Conservation (phyloP, 768 basidiomycete genomes). For the Agrocybe chaxingu region DNA sequence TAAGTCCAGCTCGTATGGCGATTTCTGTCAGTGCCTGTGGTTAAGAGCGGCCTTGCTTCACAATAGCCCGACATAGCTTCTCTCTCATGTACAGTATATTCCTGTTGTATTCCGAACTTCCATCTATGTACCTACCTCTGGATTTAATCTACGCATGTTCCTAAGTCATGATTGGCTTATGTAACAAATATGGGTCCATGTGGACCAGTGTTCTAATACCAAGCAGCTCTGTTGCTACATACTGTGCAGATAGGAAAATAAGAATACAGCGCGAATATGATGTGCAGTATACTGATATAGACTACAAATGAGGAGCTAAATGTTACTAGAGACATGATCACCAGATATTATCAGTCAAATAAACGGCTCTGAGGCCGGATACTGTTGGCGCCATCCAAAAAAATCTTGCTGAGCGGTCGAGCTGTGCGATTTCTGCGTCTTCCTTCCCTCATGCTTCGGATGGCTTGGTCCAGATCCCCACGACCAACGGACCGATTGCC, state of each 20-base stretch:
- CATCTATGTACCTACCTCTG: too few species aligned
- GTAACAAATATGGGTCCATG: too few species aligned
- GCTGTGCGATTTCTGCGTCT: constrained; percentile 46
- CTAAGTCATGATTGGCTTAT: too few species aligned
- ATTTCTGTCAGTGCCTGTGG: constrained; percentile 14
- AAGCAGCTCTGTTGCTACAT: too few species aligned
- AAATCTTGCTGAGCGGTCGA: constrained; percentile 75
- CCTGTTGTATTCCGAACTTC: too few species aligned
- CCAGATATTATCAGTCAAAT: constrained; percentile 2
- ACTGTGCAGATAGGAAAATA: too few species aligned
- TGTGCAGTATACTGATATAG: background rate
- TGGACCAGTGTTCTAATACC: too few species aligned
- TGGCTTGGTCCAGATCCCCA: constrained; percentile 82
- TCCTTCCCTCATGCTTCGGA: constrained; percentile 75
- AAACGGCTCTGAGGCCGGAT: constrained; percentile 15
- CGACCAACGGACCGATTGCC: constrained; percentile 59
- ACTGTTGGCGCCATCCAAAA: constrained; percentile 54
- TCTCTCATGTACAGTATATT: too few species aligned
- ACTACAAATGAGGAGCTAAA: background rate
- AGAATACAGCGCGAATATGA: background rate
- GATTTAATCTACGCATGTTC: too few species aligned
- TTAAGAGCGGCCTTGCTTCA: background rate
- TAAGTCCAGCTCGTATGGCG: constrained; percentile 53
- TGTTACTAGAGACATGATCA: too few species aligned
- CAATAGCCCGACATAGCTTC: too few species aligned